These are phyloP conservation scores for Asclepias syriaca DNA, from an alignment of 257 asterid genomes.

Conservation along the genomic window DNA sequence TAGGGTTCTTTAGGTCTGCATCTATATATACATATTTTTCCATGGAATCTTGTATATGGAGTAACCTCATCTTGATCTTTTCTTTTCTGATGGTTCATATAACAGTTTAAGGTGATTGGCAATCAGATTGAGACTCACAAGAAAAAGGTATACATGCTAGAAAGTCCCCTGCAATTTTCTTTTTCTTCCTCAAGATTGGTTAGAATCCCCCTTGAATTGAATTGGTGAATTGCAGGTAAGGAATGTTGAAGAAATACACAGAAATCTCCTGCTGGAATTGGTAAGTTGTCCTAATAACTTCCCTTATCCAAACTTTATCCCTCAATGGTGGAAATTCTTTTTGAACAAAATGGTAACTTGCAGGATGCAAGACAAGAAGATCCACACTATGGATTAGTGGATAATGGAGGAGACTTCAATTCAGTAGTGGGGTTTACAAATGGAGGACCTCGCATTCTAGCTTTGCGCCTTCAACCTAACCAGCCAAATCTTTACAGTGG, in stretches of 20 bases:
- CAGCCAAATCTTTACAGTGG: constrained; percentile 51
- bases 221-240: constrained; percentile 39
- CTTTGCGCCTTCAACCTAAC: constrained; percentile 47
- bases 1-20: neutral
- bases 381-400: constrained; percentile 86
- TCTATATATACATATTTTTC: neutral
- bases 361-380: constrained; percentile 83
- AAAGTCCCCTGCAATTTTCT: neutral
- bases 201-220: neutral
- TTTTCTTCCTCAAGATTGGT: neutral
- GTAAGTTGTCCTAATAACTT: constrained; percentile 34
- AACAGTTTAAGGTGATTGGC: constrained; percentile 57
- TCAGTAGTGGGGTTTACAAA: constrained; percentile 46
- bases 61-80: neutral
- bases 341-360: neutral
- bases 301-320: neutral
- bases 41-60: neutral
- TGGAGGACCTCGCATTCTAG: constrained; percentile 48
- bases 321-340: no score
- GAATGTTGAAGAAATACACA: constrained; percentile 79
- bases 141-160: constrained; percentile 56
- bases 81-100: neutral
- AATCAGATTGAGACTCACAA: constrained; percentile 59
- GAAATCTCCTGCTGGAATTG: constrained; percentile 52
- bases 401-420: constrained; percentile 68